Base-by-base conservation (phyloP, 306 rosid species). In the Cercis canadensis region DNA sequence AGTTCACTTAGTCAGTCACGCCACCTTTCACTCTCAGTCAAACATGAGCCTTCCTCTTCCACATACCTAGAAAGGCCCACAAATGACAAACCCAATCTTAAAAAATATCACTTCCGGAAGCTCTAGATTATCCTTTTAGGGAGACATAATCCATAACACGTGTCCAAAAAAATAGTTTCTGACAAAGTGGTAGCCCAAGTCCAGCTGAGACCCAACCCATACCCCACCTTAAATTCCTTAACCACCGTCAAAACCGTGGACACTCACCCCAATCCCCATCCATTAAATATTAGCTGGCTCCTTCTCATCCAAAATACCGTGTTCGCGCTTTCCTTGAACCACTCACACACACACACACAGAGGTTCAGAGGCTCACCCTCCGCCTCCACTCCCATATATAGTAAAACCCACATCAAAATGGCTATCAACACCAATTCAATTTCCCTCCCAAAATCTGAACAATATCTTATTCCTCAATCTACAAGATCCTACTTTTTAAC, bases 211-310 rank as follows among this genome's bases (percentile, higher is more conserved):
- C 60, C 5, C 0, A 7, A 7, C 41, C 12, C 54, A 47, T 17
- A 3, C 50, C 57, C 47, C 44, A 16, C 18, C 3, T 12, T 51
- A n/a, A 37, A 5, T 54, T 10, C 32, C 67, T 10, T 19, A 29
- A 10, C 55, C 54, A 39, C 36, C 36, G 77, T 76, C 43, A 34
- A 60, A 57, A 65, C 61, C 77, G 81, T 62, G 81, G 75, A 6
- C 4, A 61, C 33, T 21, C 2, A 4, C 34, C 49, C 1, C 39
- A 4, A n/a, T n/a, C 6, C 65, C 69, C 69, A 78, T 60, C 75
- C 80, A 24, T 24, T 3, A 24, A 24, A 1, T 24, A 1, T 24
- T 81, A 78, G 83, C 86, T 82, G 90, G 65, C 82, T 62, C 73
- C 78, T 72, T 32, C 17, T 5, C 56, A 12, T 19, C 8, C n/a